These are phyloP conservation scores for Leishmania aethiopica DNA, from an alignment of 208 protist genomes.

Conservation along the genomic window DNA sequence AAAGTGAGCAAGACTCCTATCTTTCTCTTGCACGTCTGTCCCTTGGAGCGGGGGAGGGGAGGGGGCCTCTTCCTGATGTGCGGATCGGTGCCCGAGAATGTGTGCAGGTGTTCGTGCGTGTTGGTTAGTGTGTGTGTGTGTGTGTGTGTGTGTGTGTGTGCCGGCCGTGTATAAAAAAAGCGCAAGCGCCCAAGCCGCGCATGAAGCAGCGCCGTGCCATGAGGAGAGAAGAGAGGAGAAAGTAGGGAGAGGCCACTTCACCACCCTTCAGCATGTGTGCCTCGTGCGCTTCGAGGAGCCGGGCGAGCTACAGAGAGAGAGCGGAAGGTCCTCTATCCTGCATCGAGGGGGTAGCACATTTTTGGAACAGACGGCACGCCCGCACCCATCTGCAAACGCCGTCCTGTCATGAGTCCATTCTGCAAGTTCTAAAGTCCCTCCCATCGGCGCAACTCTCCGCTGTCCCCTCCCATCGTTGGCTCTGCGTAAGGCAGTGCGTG, in stretches of 20 bases:
- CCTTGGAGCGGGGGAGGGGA: not conserved
- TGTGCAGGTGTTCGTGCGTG: not conserved
- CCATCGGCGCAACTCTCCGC: not conserved
- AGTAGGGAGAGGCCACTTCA: not conserved
- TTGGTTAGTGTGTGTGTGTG: not conserved
- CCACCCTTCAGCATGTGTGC: not conserved
- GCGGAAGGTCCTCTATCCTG: not conserved
- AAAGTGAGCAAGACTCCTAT: not conserved
- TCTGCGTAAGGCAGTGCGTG: slow-evolving; percentile 1
- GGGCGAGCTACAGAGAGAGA: not conserved
- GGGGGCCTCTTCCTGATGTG: not conserved
- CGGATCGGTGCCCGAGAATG: not conserved
- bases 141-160: not conserved
- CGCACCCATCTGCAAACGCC: not conserved
- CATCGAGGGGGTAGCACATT: not conserved
- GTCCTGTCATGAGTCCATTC: not conserved
- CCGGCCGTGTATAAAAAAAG: not conserved
- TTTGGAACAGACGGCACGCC: not conserved
- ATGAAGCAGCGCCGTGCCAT: not conserved
- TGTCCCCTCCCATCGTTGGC: not conserved
- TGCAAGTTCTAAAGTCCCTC: not conserved
- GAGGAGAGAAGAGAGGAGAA: not conserved
- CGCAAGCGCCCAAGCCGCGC: not conserved
- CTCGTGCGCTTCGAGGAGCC: not conserved
- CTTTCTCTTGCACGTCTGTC: not conserved